These are phyloP conservation scores for Parietaria judaica DNA, from an alignment of 306 rosid genomes.

Conservation along the genomic window DNA sequence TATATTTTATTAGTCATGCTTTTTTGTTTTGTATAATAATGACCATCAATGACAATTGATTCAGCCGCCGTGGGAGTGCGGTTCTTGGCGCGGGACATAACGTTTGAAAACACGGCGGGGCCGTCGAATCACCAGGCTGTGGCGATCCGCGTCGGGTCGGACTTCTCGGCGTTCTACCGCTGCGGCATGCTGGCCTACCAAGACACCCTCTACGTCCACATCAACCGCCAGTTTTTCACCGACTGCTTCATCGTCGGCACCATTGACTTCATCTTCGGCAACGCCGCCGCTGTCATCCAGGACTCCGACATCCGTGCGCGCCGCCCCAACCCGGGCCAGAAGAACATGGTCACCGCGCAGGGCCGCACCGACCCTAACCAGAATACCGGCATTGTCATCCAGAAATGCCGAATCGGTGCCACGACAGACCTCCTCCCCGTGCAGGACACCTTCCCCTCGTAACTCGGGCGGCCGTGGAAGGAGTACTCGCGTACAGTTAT, in stretches of 20 bases:
- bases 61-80: constrained; percentile 71
- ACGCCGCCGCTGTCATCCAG: constrained; percentile 66
- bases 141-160: constrained; percentile 79
- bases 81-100: constrained; percentile 61
- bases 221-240: constrained; percentile 69
- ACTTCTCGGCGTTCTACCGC: constrained; percentile 72
- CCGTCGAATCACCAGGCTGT: constrained; percentile 93
- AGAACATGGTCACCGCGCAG: constrained; percentile 85
- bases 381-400: constrained; percentile 86
- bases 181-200: constrained; percentile 73
- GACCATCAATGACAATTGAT: not conserved
- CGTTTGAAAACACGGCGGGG: constrained; percentile 86
- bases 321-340: constrained; percentile 64
- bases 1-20: too few species aligned
- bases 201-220: constrained; percentile 89
- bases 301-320: constrained; percentile 78
- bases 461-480: constrained; percentile 90
- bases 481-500: constrained; percentile 73
- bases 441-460: constrained; percentile 40
- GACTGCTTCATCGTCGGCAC: constrained; percentile 56
- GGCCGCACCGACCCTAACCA: constrained; percentile 86
- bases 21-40: too few species aligned
- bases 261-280: constrained; percentile 84
- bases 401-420: constrained; percentile 63
- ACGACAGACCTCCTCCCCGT: constrained; percentile 47